Conservation (phyloP, 176 grass and related monocot species). For the Poa pratensis region DNA sequence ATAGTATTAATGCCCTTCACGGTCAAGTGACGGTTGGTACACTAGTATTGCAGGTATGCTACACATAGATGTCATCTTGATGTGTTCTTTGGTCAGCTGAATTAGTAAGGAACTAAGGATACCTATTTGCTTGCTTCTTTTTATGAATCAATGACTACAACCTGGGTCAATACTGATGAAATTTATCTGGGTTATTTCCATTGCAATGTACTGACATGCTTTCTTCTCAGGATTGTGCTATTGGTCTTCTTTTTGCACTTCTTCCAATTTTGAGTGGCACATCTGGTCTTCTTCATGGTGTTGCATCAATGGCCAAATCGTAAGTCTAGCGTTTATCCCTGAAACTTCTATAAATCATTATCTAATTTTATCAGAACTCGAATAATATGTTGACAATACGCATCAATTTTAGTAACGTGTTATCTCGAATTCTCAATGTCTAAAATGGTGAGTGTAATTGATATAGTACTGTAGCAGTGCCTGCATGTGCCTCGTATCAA, state of each 20-base stretch:
- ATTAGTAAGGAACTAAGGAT: slow-evolving; percentile 24
- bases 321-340: slow-evolving; percentile 47
- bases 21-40: slow-evolving; percentile 97
- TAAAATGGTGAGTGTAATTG: slow-evolving; percentile 11
- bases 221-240: slow-evolving; percentile 87
- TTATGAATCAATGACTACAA: slow-evolving; percentile 35
- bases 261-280: slow-evolving; percentile 94
- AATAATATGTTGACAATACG: slow-evolving; percentile 20
- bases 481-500: neutral
- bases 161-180: neutral
- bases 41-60: slow-evolving; percentile 87
- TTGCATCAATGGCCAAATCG: slow-evolving; percentile 89
- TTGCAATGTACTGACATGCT: slow-evolving; percentile 26
- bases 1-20: slow-evolving; percentile 94
- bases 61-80: slow-evolving; percentile 25
- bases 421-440: neutral
- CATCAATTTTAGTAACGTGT: neutral
- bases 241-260: slow-evolving; percentile 97
- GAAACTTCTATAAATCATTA: slow-evolving; percentile 20
- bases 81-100: slow-evolving; percentile 15
- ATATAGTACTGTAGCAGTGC: slow-evolving; percentile 2
- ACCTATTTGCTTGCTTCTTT: neutral
- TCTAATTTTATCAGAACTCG: slow-evolving; percentile 20
- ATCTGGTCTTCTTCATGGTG: slow-evolving; percentile 90
- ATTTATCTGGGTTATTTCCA: neutral